Base-by-base conservation (phyloP, 768 basidiomycete species). In the Auriscalpium vulgare region DNA sequence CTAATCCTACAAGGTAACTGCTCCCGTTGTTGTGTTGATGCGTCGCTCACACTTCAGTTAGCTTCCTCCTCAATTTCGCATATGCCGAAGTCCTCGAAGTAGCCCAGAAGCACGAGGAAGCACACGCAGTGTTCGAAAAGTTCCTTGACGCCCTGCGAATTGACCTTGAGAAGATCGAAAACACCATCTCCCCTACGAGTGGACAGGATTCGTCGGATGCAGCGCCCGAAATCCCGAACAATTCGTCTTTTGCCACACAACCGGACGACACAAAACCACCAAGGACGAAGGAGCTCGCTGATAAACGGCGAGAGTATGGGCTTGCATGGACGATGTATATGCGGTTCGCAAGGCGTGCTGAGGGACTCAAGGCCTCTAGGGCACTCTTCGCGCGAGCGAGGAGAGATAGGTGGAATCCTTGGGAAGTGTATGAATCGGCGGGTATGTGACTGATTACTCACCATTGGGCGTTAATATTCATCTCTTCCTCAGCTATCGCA, bases 361-460 rank as follows among this genome's bases (percentile, higher is more conserved):
- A 95, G 74, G 91, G 91, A 17, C 80, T 91, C 62, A 88, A 88
- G 69, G 75, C 85, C 3, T 85, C 88, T 43, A 76, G 95, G 54
- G 74, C 76, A 0, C 73, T 93, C 7, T 98, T 98, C 63, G 81
- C 79, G 17, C 87, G 86, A 69, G 91, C 93, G 10, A 78, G 94
- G 62, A 88, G 83, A 65, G 80, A 82, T 54, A 78, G 78, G 47
- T 89, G 79, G 81, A 80, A 80, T 2, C 78, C 90, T 14, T 98
- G 97, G 97, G 88, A 95, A 65, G 88, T 92, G 0, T 95, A 86
- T 63, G 95, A 98, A 68, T 88, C 94, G 45, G 85, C 91, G 54
- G 94, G 94, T 95, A 59, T 37, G 77, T 67, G 50, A 11, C 9
- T 19, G 11, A n/a, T 34, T 34, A 19, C 43, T 13, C 35, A 13